phyloP scores from a whole-genome alignment of 257 asterid genomes.

The Datura wrightii region DNA sequence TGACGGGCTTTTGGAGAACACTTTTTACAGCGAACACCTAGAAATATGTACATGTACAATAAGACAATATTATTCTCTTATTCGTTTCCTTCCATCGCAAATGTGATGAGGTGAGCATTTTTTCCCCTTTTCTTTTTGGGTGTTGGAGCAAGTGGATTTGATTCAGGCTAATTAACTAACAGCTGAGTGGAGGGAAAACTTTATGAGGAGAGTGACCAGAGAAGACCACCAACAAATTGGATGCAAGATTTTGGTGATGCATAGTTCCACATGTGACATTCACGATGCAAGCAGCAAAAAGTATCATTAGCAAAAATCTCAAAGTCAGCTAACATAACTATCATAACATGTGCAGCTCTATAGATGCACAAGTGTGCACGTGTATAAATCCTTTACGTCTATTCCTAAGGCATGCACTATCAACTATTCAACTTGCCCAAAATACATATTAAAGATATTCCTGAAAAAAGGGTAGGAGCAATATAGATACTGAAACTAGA shows the following conservation, averaged over 20 bases:
- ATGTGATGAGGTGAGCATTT: background rate
- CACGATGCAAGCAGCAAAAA: background rate
- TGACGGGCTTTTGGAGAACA: slow-evolving; percentile 95
- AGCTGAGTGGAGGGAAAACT: background rate
- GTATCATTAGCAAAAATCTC: background rate
- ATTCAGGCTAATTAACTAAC: background rate
- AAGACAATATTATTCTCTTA: slow-evolving; percentile 24
- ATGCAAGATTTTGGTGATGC: background rate
- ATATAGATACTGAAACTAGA: background rate
- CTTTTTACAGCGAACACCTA: slow-evolving; percentile 99
- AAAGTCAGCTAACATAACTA: background rate
- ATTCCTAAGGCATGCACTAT: background rate
- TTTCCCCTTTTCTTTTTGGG: background rate
- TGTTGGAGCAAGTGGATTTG: background rate
- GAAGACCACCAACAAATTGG: slow-evolving; percentile 11
- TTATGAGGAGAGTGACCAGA: background rate
- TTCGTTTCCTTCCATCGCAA: background rate
- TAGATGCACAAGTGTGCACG: background rate
- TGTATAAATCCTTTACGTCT: background rate
- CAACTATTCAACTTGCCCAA: background rate
- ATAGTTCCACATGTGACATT: background rate
- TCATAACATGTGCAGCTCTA: background rate
- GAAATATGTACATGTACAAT: background rate
- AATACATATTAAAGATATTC: background rate
- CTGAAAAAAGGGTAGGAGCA: background rate